Evolutionary conservation across 495 filamentous ascomycete species (phyloP).

Genomic region (Neurospora discreta): DNA sequence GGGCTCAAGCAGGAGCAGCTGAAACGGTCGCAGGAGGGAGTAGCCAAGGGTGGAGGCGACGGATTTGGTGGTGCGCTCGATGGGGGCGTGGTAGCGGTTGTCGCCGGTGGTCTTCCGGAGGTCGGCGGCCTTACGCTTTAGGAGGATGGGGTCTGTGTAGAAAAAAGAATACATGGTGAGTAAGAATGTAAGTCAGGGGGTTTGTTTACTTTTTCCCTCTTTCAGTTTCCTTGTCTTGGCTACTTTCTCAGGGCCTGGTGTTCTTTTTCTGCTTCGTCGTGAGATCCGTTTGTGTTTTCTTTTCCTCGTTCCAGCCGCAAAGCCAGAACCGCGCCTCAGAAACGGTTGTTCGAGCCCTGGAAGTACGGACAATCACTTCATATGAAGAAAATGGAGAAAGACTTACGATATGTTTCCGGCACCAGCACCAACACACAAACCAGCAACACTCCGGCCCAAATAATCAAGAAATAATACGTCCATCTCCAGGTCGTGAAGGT

Average conservation of each 20-base stretch:
- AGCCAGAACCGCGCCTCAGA: not conserved
- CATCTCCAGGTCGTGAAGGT: conserved; percentile 72
- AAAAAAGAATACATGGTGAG: not conserved
- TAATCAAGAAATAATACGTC: conserved; percentile 78
- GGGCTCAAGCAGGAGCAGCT: conserved; percentile 72
- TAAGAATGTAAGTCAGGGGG: not conserved
- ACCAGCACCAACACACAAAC: conserved; percentile 58
- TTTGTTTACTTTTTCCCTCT: not conserved
- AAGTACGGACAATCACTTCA: too few relatives aligned
- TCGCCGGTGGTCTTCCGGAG: conserved; percentile 71
- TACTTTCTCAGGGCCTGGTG: not conserved
- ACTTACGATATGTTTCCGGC: conserved; percentile 78
- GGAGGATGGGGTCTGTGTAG: conserved; percentile 44
- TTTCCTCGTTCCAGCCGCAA: not conserved
- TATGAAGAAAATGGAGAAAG: conserved; percentile 1
- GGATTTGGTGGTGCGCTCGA: conserved; percentile 66
- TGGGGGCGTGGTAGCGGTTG: conserved; percentile 62
- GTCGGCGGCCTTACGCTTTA: conserved; percentile 61
- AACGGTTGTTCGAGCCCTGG: not conserved
- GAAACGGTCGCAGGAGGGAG: conserved; percentile 68
- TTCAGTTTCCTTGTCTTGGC: not conserved
- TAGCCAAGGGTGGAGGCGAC: conserved; percentile 57
- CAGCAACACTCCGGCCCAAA: conserved; percentile 61
- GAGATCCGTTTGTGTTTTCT: not conserved
- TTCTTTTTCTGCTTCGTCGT: not conserved